These are phyloP conservation scores for Mortierella sp. DNA, from an alignment of 371 early-diverging fungal genomes.

Conservation along the genomic window DNA sequence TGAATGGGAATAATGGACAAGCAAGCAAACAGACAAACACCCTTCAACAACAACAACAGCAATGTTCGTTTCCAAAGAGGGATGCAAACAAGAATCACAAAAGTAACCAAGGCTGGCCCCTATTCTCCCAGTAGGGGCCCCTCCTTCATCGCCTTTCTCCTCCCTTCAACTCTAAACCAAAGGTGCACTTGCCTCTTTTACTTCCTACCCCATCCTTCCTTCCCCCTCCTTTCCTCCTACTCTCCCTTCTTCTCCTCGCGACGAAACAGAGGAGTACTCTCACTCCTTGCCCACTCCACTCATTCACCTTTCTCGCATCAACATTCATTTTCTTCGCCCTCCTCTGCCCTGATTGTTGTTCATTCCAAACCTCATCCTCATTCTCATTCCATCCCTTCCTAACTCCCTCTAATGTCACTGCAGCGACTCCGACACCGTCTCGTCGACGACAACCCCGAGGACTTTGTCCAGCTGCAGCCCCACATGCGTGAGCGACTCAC, in stretches of 20 bases:
- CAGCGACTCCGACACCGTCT: slow-evolving; percentile 14
- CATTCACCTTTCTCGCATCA: not conserved
- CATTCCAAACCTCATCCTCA: not conserved
- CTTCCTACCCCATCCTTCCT: not conserved
- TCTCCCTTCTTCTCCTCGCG: not conserved
- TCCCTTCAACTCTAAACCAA: not conserved
- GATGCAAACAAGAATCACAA: not conserved
- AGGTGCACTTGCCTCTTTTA: not conserved
- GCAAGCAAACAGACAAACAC: too few relatives aligned
- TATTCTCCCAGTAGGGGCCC: not conserved
- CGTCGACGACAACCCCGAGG: slow-evolving; percentile 14
- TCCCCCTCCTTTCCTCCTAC: not conserved
- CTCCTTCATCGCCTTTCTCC: not conserved
- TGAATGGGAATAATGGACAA: too few relatives aligned
- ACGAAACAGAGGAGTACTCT: not conserved
- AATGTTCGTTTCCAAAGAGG: too few relatives aligned
- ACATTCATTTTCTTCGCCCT: not conserved
- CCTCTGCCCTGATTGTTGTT: not conserved
- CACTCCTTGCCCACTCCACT: not conserved
- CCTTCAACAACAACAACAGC: too few relatives aligned
- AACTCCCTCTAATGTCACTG: not conserved
- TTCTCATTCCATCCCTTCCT: not conserved
- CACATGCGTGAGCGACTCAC: slow-evolving; percentile 17
- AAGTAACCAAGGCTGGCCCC: not conserved
- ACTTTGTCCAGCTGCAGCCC: slow-evolving; percentile 9